Base-by-base conservation (phyloP, 2,329 filamentous ascomycete genomes). In the Hymenoscyphus fraxineus region DNA sequence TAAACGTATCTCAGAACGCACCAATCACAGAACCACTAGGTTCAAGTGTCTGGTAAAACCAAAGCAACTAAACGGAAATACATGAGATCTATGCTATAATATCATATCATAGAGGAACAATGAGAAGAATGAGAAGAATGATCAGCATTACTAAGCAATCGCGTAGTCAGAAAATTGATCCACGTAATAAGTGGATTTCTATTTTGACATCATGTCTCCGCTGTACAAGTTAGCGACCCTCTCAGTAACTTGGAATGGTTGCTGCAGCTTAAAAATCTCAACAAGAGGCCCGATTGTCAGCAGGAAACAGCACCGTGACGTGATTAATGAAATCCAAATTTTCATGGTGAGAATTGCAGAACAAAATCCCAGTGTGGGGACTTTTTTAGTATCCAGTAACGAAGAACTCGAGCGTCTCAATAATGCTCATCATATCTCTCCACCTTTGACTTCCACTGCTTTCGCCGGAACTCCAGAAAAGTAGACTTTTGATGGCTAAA, bases 181-280 rank as follows among this genome's bases (percentile, higher is more conserved):
- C 47, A 54, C 47, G 22, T n/a, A 27, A 27, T 27, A 22, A 13
- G 47, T 54, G 47, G 19, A 27, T 54, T 54, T 54, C 47, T 54
- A 54, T 54, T 54, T 54, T 54, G 13, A 27, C 9, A 54, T 54
- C 47, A 54, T 44, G 44, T 51, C 44, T 51, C 44, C 44, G 44
- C 19, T 51, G 47, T 54, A 51, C 19, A 27, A 54, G 47, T 54
- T 22, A 54, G 47, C 47, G 22, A 22, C 47, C 47, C 47, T 54
- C 13, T 9, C 47, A 54, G 22, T 22, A 54, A 54, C 47, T 19
- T 54, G 47, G 19, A 54, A 54, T 27, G 47, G 47, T 54, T 54
- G 47, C 47, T 54, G 47, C 47, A 54, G 47, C 19, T 27, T 22
- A 35, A 54, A 54, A 27, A 22, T 27, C 47, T 54, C 47, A 22